These are phyloP conservation scores for Mucor circinelloides DNA, from an alignment of 371 early-diverging fungal species.

Conservation along the genomic window DNA sequence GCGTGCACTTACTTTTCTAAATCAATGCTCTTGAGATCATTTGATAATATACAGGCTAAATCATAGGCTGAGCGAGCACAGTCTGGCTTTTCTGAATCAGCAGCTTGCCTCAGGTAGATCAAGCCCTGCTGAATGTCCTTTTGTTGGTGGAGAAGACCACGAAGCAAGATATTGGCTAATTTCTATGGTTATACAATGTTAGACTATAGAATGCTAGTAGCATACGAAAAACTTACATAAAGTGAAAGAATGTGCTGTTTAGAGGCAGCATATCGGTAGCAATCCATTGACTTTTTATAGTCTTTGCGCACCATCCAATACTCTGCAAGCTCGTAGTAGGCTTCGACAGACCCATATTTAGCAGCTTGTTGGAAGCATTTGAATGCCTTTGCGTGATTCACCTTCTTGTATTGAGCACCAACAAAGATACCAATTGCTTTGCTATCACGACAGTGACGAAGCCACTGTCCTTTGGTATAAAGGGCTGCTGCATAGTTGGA, in stretches of 20 bases:
- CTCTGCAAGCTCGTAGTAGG: conserved; percentile 38
- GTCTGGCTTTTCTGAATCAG: conserved; percentile 25
- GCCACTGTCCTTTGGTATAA: conserved; percentile 73
- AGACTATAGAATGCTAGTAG: neutral
- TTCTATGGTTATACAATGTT: conserved; percentile 22
- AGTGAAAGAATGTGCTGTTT: conserved; percentile 71
- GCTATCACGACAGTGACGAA: conserved; percentile 47
- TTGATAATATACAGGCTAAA: conserved; percentile 40
- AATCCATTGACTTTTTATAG: conserved; percentile 65
- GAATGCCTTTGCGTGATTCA: conserved; percentile 35
- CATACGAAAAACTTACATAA: conserved; percentile 64
- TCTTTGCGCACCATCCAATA: conserved; percentile 63
- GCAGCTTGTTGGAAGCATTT: conserved; percentile 48
- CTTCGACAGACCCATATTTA: conserved; percentile 35
- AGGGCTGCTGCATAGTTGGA: conserved; percentile 67
- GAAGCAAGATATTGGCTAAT: conserved; percentile 37
- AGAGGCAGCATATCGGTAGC: conserved; percentile 76
- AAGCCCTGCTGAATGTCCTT: conserved; percentile 31
- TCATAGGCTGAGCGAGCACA: conserved; percentile 43
- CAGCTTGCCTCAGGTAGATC: conserved; percentile 35
- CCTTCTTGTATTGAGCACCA: conserved; percentile 23
- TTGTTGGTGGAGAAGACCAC: conserved; percentile 33
- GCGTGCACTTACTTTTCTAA: conserved; percentile 24
- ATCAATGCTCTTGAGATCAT: conserved; percentile 33
- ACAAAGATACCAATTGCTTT: conserved; percentile 23